Evolutionary conservation across 1,284 basidiomycete genomes (phyloP).

Genomic region (Rhizoctonia solani): DNA sequence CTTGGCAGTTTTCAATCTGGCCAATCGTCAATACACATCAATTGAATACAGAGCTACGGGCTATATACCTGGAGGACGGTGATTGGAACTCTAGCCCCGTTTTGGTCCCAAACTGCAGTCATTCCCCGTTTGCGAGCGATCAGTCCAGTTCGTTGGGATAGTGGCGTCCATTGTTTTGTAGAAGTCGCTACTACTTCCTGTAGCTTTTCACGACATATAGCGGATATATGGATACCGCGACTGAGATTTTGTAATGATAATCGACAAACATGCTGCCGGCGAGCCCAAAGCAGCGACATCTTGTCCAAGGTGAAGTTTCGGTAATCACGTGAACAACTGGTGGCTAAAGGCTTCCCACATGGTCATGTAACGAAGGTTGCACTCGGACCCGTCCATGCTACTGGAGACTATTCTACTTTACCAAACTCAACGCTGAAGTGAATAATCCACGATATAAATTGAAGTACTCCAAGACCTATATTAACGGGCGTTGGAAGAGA

Average conservation of each 20-base stretch:
- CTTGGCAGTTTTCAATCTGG: slow-evolving; percentile 83
- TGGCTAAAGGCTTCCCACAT: no score
- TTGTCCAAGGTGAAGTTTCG: background rate
- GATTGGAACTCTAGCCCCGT: slow-evolving; percentile 85
- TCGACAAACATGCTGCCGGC: background rate
- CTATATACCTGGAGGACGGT: slow-evolving; percentile 85
- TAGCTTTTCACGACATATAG: background rate
- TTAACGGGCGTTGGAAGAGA: no score
- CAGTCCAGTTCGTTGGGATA: slow-evolving; percentile 88
- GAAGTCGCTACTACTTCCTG: slow-evolving; percentile 20
- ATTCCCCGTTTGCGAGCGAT: slow-evolving; percentile 96
- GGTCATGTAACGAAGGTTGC: no score
- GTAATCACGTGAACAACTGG: slow-evolving; percentile 2
- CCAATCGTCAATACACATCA: background rate
- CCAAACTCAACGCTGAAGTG: no score
- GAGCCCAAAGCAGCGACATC: background rate
- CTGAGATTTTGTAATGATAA: background rate
- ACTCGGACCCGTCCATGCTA: no score
- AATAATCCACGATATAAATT: no score
- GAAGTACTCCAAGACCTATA: no score
- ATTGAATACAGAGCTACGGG: background rate
- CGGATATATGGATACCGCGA: background rate
- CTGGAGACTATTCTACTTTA: no score
- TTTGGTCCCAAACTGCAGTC: slow-evolving; percentile 90
- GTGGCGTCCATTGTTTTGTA: slow-evolving; percentile 69